Evolutionary conservation across 176 grass and related monocot species (phyloP), one percentile per base, ranked within the genome.

Genomic region (Typha latifolia): DNA sequence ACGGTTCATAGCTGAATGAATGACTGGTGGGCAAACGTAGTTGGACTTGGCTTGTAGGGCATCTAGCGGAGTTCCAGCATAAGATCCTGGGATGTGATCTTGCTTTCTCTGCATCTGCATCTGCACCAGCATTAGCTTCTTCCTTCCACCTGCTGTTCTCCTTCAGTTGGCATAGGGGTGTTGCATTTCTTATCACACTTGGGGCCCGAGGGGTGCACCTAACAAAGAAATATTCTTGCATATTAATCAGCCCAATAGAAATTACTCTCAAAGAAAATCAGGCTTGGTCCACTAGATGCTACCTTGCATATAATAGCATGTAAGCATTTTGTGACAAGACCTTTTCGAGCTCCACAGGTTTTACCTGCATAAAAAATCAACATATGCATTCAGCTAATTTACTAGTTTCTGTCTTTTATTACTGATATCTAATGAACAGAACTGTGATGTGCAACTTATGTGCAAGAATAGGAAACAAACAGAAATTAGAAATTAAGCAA

Each of bases 241-340:
- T 63, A 37, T 5, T 50, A 32, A 63, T n/a, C 12, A 16, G 16
- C 3, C 14, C n/a, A 12, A 53, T 26, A 23, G 23, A 3, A 12
- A 4, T 5, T 53, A 24, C 10, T 32, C 22, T 51, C 6, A 5
- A 48, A 23, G 32, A 13, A 57, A 43, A 10, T 14, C 0, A 3
- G 4, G 20, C 64, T 48, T 59, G 8, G 18, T 15, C 15, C 26
- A 14, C 21, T 67, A 59, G 15, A 20, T 14, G 34, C 12, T 59
- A 76, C 73, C 73, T 76, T 11, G 73, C 63, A 67, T 76, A 76
- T 26, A 76, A 15, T 57, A 76, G 73, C 73, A 76, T 76, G 19
- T 76, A 76, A 55, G 73, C 73, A 57, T 76, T 76, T 57, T 67
- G 51, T 27, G 73, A 76, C 52, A 76, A 57, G 18, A 76, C 73